Conservation (phyloP, 345 rosid species). For the Eucalyptus pauciflora region DNA sequence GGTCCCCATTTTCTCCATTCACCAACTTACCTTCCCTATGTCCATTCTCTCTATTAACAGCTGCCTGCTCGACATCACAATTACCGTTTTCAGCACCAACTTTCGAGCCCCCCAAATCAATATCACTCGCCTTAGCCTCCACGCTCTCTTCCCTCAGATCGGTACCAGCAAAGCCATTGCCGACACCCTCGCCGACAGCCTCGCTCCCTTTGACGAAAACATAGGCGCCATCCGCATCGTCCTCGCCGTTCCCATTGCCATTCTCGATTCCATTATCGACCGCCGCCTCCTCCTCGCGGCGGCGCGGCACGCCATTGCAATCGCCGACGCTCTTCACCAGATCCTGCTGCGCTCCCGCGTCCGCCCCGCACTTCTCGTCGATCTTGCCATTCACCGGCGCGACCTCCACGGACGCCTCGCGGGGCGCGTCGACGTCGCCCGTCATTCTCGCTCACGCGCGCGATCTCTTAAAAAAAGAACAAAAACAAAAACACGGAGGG, state of each 20-base stretch:
- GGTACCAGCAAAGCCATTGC: not conserved
- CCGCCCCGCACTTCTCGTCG: constrained; percentile 11
- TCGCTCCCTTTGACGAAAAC: constrained; percentile 28
- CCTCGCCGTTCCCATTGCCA: constrained; percentile 12
- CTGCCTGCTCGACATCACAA: not conserved
- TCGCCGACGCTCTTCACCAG: constrained; percentile 18
- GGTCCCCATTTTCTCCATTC: not conserved
- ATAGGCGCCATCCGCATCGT: constrained; percentile 22
- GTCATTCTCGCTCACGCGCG: constrained; percentile 23
- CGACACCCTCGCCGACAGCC: constrained; percentile 1
- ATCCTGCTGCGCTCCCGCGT: constrained; percentile 11
- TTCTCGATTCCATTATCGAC: not conserved
- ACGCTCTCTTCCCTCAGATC: not conserved
- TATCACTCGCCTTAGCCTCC: not conserved
- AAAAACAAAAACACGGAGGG: not conserved
- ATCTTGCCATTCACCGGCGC: constrained; percentile 10
- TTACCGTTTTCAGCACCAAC: not conserved
- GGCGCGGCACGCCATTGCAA: not conserved
- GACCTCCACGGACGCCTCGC: constrained; percentile 3
- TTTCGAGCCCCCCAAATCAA: not conserved
- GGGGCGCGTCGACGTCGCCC: constrained; percentile 35
- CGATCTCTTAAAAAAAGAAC: not conserved
- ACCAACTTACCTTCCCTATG: not conserved
- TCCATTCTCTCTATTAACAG: not conserved
- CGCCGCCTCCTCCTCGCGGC: not conserved